Base-by-base conservation (phyloP, 2,329 filamentous ascomycete species). In the Venturia aucupariae region DNA sequence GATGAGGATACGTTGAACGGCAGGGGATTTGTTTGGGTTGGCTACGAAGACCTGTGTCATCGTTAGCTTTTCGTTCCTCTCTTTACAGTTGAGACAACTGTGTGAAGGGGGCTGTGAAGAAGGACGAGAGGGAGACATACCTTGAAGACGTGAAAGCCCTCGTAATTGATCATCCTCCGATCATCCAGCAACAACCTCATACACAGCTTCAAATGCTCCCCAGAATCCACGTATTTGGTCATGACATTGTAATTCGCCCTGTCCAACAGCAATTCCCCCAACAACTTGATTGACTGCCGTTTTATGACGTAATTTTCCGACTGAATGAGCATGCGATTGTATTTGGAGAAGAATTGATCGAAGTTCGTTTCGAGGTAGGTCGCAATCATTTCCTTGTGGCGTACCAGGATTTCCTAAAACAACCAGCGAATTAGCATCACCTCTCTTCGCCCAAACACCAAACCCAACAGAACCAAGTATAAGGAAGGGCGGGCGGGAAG, bases 91-190 rank as follows among this genome's bases (percentile, higher is more conserved):
- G 7, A 24, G n/a, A 44, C 13, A 44, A n/a, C n/a, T 38, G 35
- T 6, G 7, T 51, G 24, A 6, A 3, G 2, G 10, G 41, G 27
- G 27, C 19, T 63, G 6, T n/a, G 62, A 55, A 55, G 38, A 32
- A 51, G 32, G 30, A 38, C n/a, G n/a, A 11, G 44, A 54, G 61
- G 61, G 38, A 32, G 35, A 67, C 70, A 62, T 67, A 86, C 84
- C 81, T 99, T 99, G 83, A 99, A 99, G 51, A 99, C 93, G 74
- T 99, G 94, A 75, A 99, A 99, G 8, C 92, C 94, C 75, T 99
- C 94, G 75, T 99, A 99, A 77, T 97, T 94, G 67, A 99, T 94
- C 92, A 99, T 99, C 76, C 96, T 94, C 70, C 93, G 86, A 75
- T 97, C 93, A 75, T 97, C 94, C 69, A 92, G 88, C 67, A 99